Evolutionary conservation across 1,284 basidiomycete species (phyloP).

Genomic region (Sporisorium sorghi): DNA sequence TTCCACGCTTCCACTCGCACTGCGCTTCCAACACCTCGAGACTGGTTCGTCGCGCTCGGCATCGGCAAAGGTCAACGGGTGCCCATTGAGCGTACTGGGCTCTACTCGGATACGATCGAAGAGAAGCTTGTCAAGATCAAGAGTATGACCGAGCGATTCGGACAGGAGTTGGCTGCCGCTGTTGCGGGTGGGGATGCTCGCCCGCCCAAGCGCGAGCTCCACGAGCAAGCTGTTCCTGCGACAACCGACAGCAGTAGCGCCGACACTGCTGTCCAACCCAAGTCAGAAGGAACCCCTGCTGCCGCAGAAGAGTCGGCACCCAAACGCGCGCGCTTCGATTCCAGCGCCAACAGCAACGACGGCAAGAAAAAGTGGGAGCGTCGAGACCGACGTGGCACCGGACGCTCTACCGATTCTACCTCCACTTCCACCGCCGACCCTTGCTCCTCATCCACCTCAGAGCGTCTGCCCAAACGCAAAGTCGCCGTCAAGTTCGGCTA

Average conservation of each 20-base stretch:
- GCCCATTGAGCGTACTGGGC: constrained; percentile 23
- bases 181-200: background rate
- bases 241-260: background rate
- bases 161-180: constrained; percentile 20
- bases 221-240: constrained; percentile 2
- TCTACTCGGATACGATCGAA: constrained; percentile 34
- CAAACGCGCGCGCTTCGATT: constrained; percentile 38
- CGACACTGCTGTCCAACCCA: background rate
- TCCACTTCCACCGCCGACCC: background rate
- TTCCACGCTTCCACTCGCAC: constrained; percentile 13
- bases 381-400: constrained; percentile 41
- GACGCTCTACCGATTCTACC: background rate
- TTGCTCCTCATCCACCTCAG: constrained; percentile 7
- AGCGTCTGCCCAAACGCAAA: constrained; percentile 73
- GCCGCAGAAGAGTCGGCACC: background rate
- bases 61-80: constrained; percentile 37
- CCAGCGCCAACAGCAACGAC: background rate
- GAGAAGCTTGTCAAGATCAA: constrained; percentile 32
- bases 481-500: constrained; percentile 74
- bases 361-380: constrained; percentile 38
- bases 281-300: background rate
- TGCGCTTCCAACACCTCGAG: background rate
- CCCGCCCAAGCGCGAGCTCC: constrained; percentile 23
- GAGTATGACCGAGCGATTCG: constrained; percentile 29
- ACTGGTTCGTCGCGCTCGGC: constrained; percentile 38